Evolutionary conservation across 2,329 filamentous ascomycete genomes (phyloP).

Genomic region (Aspergillus ruber): DNA sequence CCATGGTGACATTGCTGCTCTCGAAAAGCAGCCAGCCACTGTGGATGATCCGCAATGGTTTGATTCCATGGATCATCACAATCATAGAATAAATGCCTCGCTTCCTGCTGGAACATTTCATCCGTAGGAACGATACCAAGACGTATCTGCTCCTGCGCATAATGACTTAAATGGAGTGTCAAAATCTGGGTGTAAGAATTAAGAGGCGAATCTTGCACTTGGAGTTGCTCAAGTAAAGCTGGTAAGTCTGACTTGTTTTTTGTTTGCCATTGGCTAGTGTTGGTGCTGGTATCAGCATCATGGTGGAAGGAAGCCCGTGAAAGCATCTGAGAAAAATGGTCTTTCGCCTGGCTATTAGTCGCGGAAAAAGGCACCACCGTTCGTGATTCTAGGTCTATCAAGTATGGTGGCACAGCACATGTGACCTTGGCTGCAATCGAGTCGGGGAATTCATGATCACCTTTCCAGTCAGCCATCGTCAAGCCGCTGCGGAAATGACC

Average conservation of each 20-base stretch:
- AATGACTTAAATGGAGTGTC: slow-evolving; percentile 11
- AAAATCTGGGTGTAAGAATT: background rate
- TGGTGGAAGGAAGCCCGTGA: slow-evolving; percentile 1
- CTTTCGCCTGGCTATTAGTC: slow-evolving; percentile 5
- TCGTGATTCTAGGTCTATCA: slow-evolving; percentile 10
- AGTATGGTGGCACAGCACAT: slow-evolving; percentile 14
- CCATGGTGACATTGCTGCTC: background rate
- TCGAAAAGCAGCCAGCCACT: slow-evolving; percentile 11
- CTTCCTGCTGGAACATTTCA: slow-evolving; percentile 19
- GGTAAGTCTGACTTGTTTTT: background rate
- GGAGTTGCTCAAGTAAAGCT: background rate
- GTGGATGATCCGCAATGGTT: slow-evolving; percentile 12
- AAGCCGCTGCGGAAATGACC: slow-evolving; percentile 8
- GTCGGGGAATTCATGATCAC: slow-evolving; percentile 13
- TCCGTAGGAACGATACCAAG: slow-evolving; percentile 15
- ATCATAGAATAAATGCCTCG: slow-evolving; percentile 15
- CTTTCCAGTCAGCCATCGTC: slow-evolving; percentile 9
- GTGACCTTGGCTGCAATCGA: slow-evolving; percentile 8
- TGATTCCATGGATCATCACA: slow-evolving; percentile 19
- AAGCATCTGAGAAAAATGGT: slow-evolving; percentile 12
- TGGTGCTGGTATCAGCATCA: background rate
- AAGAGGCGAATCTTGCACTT: background rate
- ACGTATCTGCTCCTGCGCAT: slow-evolving; percentile 11
- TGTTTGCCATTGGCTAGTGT: background rate
- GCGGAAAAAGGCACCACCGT: slow-evolving; percentile 15